phyloP scores from a whole-genome alignment of 192 early-diverging fungal genomes.

The Spinellus fusiger region DNA sequence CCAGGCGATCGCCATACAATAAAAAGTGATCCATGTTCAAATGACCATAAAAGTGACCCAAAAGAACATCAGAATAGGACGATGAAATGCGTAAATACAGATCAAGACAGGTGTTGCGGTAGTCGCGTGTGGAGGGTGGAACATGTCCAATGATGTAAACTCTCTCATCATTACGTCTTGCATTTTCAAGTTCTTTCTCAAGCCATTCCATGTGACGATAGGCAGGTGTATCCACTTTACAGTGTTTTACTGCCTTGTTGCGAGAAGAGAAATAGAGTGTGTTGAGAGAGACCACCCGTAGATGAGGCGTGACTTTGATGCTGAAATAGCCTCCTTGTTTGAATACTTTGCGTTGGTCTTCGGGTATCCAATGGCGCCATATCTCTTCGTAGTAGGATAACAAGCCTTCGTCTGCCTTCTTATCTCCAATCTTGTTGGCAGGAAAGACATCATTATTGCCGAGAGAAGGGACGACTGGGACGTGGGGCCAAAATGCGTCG shows the following conservation, averaged over 20 bases:
- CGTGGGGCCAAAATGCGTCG: background rate
- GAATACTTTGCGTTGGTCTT: constrained; percentile 54
- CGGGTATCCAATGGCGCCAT: constrained; percentile 55
- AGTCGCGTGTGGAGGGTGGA: constrained; percentile 43
- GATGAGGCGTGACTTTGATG: constrained; percentile 44
- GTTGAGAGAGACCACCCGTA: constrained; percentile 57
- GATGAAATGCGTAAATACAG: constrained; percentile 35
- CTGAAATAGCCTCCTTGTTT: constrained; percentile 61
- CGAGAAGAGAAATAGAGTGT: constrained; percentile 64
- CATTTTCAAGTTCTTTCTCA: constrained; percentile 47
- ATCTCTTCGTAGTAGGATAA: constrained; percentile 15
- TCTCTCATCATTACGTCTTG: constrained; percentile 36
- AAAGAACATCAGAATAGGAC: constrained; percentile 42
- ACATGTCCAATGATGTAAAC: constrained; percentile 63
- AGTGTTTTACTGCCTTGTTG: constrained; percentile 64
- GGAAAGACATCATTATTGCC: constrained; percentile 71
- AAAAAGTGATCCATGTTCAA: constrained; percentile 58
- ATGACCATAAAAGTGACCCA: constrained; percentile 68
- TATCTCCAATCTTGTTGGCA: constrained; percentile 48
- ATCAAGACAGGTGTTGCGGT: constrained; percentile 30
- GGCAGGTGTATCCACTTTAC: constrained; percentile 43
- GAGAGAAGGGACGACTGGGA: constrained; percentile 38
- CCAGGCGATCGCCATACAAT: constrained; percentile 1
- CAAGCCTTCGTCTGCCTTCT: background rate
- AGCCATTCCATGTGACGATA: constrained; percentile 60